Evolutionary conservation across 1,139 yeast species (phyloP), one percentile per base, ranked within the genome.

Genomic region (Yamadazyma mexicana): DNA sequence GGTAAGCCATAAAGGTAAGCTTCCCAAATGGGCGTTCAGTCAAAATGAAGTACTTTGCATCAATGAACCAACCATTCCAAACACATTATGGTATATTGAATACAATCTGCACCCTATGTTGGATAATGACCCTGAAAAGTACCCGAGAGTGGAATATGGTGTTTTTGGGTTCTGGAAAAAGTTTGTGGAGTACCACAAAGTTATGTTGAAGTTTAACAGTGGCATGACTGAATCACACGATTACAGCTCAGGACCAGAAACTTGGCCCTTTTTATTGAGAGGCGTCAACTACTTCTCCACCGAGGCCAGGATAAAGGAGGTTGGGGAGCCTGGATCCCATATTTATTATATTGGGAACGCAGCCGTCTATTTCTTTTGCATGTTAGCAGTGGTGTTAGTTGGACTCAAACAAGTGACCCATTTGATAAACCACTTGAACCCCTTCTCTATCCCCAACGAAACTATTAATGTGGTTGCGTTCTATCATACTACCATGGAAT

Each of bases 21-120:
- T 87, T 31, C 94, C 94, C 3, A 69, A 68, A 1, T 83, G 89
- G 88, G 94, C 81, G 0, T 69, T 69, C 46, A 67, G 69, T 25
- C 94, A 85, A 52, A 81, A 81, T 56, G 96, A 88, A 62, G 87
- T 87, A 2, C 62, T 84, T 17, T 88, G 96, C 59, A 74, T 85
- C 26, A 76, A 77, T 31, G 76, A 75, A 26, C 88, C 95, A 10
- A 76, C 76, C 3, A 59, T 68, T 26, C 73, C 76, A 10, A 75
- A 79, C 49, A 69, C 91, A 0, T 59, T 76, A 33, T 87, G 94
- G 82, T 75, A 68, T 48, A 66, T 87, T 35, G 95, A 86, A 49
- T 61, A 62, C 43, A 81, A 81, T 49, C 59, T 63, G n/a, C 83
- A 81, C 54, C 84, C 86, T 2, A 43, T 57, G 4, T 49, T 66